phyloP scores from a whole-genome alignment of 495 filamentous ascomycete species.

The Penicillium bovifimosum region DNA sequence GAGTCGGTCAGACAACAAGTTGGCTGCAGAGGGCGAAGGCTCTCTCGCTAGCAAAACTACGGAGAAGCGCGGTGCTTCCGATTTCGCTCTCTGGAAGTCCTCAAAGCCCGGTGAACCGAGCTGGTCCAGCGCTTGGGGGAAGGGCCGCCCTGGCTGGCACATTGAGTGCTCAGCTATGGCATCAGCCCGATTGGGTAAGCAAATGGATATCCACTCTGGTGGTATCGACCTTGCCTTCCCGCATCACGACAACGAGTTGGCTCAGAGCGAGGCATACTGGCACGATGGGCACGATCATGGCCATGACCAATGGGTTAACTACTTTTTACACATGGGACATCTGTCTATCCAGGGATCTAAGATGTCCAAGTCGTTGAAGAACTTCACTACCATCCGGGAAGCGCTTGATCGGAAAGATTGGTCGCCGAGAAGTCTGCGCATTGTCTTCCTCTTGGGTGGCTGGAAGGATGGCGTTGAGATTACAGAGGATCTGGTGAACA shows the following conservation, averaged over 20 bases:
- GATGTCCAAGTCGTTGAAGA: conserved; percentile 94
- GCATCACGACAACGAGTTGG: conserved; percentile 94
- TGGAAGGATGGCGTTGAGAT: conserved; percentile 95
- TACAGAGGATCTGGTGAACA: conserved; percentile 69
- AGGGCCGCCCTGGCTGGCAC: conserved; percentile 90
- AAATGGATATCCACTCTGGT: conserved; percentile 90
- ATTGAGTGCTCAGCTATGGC: conserved; percentile 99
- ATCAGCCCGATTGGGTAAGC: conserved; percentile 69
- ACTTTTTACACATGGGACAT: conserved; percentile 96
- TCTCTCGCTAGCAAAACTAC: conserved; percentile 62
- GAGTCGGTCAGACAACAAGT: conserved; percentile 72
- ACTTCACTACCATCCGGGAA: conserved; percentile 92
- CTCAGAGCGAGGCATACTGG: conserved; percentile 91
- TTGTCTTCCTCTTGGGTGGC: conserved; percentile 79
- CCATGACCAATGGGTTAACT: conserved; percentile 79
- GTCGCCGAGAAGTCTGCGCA: conserved; percentile 73
- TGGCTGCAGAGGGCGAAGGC: conserved; percentile 88
- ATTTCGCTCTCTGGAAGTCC: conserved; percentile 95
- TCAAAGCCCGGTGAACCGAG: conserved; percentile 87
- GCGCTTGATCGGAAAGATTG: conserved; percentile 70
- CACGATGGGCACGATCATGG: conserved; percentile 19
- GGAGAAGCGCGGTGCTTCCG: conserved; percentile 65
- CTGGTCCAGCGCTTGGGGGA: conserved; percentile 83
- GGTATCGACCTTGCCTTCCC: conserved; percentile 92
- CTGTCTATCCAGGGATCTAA: conserved; percentile 84